Evolutionary conservation across 1,284 basidiomycete genomes (phyloP).

Genomic region (Filobasidium uniguttulatum): DNA sequence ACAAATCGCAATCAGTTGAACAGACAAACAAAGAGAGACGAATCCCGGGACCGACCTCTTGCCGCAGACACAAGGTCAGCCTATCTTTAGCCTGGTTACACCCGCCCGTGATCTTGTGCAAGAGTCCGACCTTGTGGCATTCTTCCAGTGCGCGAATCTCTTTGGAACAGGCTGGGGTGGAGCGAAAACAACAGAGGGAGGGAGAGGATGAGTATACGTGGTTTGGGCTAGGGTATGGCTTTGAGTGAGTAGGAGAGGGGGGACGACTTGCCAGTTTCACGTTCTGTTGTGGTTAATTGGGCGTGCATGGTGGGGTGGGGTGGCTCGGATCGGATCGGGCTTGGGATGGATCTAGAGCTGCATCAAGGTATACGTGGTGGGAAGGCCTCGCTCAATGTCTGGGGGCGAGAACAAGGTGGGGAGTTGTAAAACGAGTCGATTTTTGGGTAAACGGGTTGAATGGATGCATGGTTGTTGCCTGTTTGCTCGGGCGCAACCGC

Average conservation of each 20-base stretch:
- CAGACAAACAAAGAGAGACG: not conserved
- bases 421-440: too few relatives aligned
- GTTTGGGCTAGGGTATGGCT: not conserved
- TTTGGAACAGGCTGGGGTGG: constrained; percentile 33
- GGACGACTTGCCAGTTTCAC: constrained; percentile 26
- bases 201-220: not conserved
- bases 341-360: too few relatives aligned
- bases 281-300: constrained; percentile 27
- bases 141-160: constrained; percentile 30
- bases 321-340: too few relatives aligned
- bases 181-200: constrained; percentile 1
- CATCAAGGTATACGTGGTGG: too few relatives aligned
- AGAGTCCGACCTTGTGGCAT: constrained; percentile 27
- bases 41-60: constrained; percentile 47
- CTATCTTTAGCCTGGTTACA: constrained; percentile 60
- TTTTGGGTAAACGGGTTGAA: too few relatives aligned
- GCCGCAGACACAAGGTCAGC: constrained; percentile 57
- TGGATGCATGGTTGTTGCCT: too few relatives aligned
- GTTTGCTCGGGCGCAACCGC: too few relatives aligned
- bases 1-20: not conserved
- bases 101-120: constrained; percentile 22
- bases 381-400: too few relatives aligned
- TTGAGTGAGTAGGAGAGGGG: not conserved
- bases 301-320: constrained; percentile 25
- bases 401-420: too few relatives aligned